Evolutionary conservation across 441 rosid genomes (phyloP).

Genomic region (Rhodomyrtus psidioides): DNA sequence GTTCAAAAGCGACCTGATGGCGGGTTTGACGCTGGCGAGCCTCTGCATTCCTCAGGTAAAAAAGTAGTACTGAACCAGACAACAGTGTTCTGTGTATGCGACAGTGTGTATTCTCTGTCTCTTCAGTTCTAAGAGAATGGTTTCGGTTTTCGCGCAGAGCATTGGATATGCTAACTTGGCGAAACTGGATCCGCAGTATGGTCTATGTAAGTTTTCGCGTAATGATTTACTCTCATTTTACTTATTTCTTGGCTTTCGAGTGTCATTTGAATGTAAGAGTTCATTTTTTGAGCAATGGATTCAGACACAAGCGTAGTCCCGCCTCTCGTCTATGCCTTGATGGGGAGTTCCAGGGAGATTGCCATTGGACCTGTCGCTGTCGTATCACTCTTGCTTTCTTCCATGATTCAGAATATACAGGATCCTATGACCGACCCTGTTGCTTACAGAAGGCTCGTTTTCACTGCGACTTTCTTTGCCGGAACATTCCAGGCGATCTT

Average conservation of each 20-base stretch:
- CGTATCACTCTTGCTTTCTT: conserved; percentile 1
- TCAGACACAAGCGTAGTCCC: conserved; percentile 8
- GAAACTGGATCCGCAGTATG: conserved; percentile 5
- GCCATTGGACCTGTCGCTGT: conserved; percentile 4
- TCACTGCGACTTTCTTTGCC: conserved; percentile 1
- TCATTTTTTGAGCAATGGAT: not conserved
- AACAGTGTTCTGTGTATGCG: not conserved
- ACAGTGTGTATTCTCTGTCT: not conserved
- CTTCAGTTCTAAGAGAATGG: not conserved
- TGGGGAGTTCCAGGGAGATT: conserved; percentile 6
- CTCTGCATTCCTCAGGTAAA: conserved; percentile 10
- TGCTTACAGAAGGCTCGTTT: not conserved
- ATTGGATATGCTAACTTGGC: conserved; percentile 9
- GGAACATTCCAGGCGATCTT: conserved; percentile 1
- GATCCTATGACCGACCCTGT: not conserved
- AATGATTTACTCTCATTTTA: not conserved
- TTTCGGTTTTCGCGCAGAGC: not conserved
- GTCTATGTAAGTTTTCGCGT: not conserved
- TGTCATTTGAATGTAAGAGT: not conserved
- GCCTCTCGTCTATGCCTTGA: conserved; percentile 2
- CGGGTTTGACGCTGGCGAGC: conserved; percentile 4
- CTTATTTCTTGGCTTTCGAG: not conserved
- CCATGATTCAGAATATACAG: not conserved
- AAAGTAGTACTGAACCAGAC: not conserved
- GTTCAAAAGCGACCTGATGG: conserved; percentile 7